Base-by-base conservation (phyloP, 2,329 filamentous ascomycete species). In the Ophiostoma himal-ulmi region DNA sequence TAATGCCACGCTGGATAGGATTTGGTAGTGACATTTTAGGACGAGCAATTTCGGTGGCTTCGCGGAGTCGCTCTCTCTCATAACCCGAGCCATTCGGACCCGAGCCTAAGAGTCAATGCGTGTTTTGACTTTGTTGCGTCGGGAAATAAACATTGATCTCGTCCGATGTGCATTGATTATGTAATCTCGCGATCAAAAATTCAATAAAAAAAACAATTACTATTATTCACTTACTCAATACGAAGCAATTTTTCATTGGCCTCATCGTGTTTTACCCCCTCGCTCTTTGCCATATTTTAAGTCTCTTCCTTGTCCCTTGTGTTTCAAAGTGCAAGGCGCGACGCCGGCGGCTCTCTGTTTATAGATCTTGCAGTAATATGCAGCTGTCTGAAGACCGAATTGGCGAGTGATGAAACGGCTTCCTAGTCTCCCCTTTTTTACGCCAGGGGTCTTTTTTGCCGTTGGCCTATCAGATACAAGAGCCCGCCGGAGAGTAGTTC, bases 291-390 rank as follows among this genome's bases (percentile, higher is more conserved):
- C 44, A 48, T 57, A 57, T 57, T 57, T 22, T 57, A 26, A 57
- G 52, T 57, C 52, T 13, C 14, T 13, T 6, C 14, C 3, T 14
- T 17, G 13, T 17, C 52, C 22, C 22, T 17, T 57, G 52, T 57
- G 70, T 71, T 71, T 71, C 68, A 71, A 67, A 48, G 64, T 17
- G 70, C 39, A 68, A 70, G 70, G 70, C 70, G 70, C 70, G 67
- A 70, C 70, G 70, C 70, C 69, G 66, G 69, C 52, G 60, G 14
- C 36, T 62, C 13, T 60, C 41, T 70, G 34, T 17, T 34, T 14
- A 54, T 5, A 20, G 44, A 48, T 48, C 68, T 67, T 10, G 30
- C 20, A 68, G n/a, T 3, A 57, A 10, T 11, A 17, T 44, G 41
- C 13, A 14, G 17, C 14, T 20, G 5, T 10, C 17, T 26, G 17